Base-by-base conservation (phyloP, 208 protist species). In the Polymyxa betae region DNA sequence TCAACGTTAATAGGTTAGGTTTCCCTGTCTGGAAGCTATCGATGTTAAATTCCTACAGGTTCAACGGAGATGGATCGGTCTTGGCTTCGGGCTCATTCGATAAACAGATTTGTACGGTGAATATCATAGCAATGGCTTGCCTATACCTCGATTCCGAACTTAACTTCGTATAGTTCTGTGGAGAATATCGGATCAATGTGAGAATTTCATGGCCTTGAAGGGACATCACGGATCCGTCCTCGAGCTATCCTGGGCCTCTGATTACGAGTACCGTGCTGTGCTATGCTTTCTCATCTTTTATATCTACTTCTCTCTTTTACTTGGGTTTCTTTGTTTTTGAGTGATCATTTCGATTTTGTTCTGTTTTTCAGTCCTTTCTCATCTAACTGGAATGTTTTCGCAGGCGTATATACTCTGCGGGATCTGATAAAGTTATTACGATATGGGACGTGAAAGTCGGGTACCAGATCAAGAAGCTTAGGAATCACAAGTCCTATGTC, bases 141-240 rank as follows among this genome's bases (percentile, higher is more conserved):
- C 12, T n/a, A 82, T 40, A 35, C 16, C 35, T 45, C 72, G n/a
- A 20, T 35, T n/a, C 16, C 72, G 72, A 16, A 20, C n/a, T 46
- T 49, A 40, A 20, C n/a, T n/a, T 43, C 46, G 45, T 89, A 0
- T 49, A 95, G 94, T 94, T 90, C 89, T 96, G 45, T 96, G 95
- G 95, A 77, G 94, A 54, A 88, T 92, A 32, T 94, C 93, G 90
- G 94, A 89, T 41, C 94, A 95, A 40, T 95, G 94, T 89, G 66
- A 64, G 40, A 96, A 96, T 91, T 90, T 88, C 72, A n/a, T 54
- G n/a, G 92, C 93, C 38, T 91, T 96, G 35, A 43, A 89, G 0
- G 94, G 94, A 29, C 95, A 96, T 89, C 88, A 92, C 43, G 94
- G 93, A 24, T 78, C 92, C 24, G 64, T 96, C 20, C 60, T 94